phyloP scores from a whole-genome alignment of 129 eudicot genomes.

The Mikania micrantha region DNA sequence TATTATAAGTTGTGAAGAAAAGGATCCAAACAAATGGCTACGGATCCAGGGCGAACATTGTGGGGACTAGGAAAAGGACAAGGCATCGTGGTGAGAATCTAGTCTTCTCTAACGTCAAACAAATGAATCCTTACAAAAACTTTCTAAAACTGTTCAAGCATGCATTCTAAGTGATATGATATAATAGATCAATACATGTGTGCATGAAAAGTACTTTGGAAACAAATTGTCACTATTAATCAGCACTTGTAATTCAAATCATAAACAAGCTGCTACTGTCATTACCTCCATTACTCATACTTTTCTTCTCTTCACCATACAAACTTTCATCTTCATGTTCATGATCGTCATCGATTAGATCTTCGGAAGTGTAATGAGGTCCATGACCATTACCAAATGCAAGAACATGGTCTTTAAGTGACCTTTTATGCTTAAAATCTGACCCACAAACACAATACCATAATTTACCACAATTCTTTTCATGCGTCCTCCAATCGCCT shows the following conservation, averaged over 20 bases:
- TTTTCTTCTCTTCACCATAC: slow-evolving; percentile 14
- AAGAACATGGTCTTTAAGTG: slow-evolving; percentile 75
- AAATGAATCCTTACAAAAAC: slow-evolving; percentile 4
- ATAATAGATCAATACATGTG: neutral
- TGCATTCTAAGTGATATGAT: neutral
- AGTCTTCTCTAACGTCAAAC: neutral
- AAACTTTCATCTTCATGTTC: slow-evolving; percentile 5
- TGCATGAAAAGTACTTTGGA: neutral
- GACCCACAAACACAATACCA: slow-evolving; percentile 94
- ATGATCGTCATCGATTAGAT: slow-evolving; percentile 7
- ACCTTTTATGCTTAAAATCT: slow-evolving; percentile 88
- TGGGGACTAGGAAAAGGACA: slow-evolving; percentile 4
- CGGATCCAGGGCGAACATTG: slow-evolving; percentile 8
- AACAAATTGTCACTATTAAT: neutral
- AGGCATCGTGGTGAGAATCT: neutral
- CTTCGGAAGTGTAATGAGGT: slow-evolving; percentile 44
- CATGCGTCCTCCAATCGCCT: slow-evolving; percentile 96
- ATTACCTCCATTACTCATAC: slow-evolving; percentile 7
- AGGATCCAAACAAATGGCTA: neutral
- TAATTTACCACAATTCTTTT: slow-evolving; percentile 76
- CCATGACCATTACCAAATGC: slow-evolving; percentile 83
- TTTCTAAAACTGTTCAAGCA: slow-evolving; percentile 3
- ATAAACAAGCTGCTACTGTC: slow-evolving; percentile 23
- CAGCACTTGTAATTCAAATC: neutral
- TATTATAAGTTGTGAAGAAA: neutral